These are phyloP conservation scores for Silene vulgaris DNA, from an alignment of 179 eudicot species.

Conservation along the genomic window DNA sequence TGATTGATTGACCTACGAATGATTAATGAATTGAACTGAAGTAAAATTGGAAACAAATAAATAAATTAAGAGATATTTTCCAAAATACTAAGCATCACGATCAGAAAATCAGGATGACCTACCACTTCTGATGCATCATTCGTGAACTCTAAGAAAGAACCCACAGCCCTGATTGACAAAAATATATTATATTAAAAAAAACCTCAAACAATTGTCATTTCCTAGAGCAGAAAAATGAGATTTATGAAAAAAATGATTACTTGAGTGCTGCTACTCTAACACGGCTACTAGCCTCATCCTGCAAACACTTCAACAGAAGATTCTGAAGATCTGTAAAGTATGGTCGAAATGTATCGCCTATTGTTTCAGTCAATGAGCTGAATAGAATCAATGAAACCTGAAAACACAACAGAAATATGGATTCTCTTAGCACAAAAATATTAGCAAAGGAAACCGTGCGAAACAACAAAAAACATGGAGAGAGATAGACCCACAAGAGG, in stretches of 20 bases:
- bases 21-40: neutral
- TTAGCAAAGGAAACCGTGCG: constrained; percentile 12
- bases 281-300: constrained; percentile 84
- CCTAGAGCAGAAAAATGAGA: constrained; percentile 8
- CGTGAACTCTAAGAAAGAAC: constrained; percentile 87
- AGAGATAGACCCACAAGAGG: neutral
- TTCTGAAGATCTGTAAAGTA: constrained; percentile 77
- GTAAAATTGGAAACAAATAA: constrained; percentile 4
- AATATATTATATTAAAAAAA: constrained; percentile 14
- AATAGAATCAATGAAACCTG: constrained; percentile 93
- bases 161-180: constrained; percentile 70
- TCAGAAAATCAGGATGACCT: constrained; percentile 18
- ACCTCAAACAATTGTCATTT: constrained; percentile 10
- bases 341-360: constrained; percentile 82
- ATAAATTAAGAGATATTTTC: neutral
- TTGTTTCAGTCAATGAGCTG: constrained; percentile 95
- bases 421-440: constrained; percentile 18
- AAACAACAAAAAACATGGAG: neutral
- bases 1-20: neutral
- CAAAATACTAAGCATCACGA: neutral
- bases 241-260: constrained; percentile 34
- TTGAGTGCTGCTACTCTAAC: constrained; percentile 97
- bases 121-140: constrained; percentile 82
- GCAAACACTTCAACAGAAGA: constrained; percentile 76
- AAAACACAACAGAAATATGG: constrained; percentile 23